These are phyloP conservation scores for Mycena sp. DNA, from an alignment of 1,284 basidiomycete genomes.

Conservation along the genomic window DNA sequence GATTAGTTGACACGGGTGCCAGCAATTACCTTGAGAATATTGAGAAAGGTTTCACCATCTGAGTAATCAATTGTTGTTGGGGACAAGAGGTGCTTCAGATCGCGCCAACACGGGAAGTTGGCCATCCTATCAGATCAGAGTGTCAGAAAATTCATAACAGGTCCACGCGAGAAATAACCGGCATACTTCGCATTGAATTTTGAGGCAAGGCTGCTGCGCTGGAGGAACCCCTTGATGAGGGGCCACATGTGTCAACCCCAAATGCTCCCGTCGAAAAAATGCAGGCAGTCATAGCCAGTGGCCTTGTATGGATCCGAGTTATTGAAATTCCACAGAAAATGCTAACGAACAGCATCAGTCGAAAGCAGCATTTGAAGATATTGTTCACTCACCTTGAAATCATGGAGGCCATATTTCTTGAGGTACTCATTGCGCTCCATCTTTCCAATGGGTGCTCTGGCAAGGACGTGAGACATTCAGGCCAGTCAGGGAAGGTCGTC, in stretches of 20 bases:
- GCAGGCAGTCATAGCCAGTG: constrained; percentile 31
- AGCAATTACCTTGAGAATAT: too few relatives aligned
- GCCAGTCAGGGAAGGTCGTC: too few relatives aligned
- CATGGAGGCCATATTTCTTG: constrained; percentile 36
- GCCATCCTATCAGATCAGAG: too few relatives aligned
- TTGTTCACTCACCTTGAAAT: constrained; percentile 32
- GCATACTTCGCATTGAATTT: too few relatives aligned
- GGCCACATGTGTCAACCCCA: constrained; percentile 33
- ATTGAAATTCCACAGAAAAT: constrained; percentile 30
- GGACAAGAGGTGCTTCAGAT: too few relatives aligned
- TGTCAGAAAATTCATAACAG: too few relatives aligned
- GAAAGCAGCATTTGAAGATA: not conserved
- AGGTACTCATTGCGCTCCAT: constrained; percentile 32
- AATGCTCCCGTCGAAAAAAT: constrained; percentile 33
- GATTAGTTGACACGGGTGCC: too few relatives aligned
- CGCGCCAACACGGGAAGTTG: too few relatives aligned
- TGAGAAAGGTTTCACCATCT: too few relatives aligned
- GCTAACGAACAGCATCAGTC: not conserved
- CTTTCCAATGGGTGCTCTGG: constrained; percentile 19
- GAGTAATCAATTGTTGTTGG: too few relatives aligned
- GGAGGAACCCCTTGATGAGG: constrained; percentile 11
- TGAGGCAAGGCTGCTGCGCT: not conserved
- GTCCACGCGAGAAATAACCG: too few relatives aligned
- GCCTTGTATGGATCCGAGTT: constrained; percentile 30
- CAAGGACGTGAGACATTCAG: constrained; percentile 30